phyloP scores from a whole-genome alignment of 169 alveolate species.

The Plasmodium fragile region DNA sequence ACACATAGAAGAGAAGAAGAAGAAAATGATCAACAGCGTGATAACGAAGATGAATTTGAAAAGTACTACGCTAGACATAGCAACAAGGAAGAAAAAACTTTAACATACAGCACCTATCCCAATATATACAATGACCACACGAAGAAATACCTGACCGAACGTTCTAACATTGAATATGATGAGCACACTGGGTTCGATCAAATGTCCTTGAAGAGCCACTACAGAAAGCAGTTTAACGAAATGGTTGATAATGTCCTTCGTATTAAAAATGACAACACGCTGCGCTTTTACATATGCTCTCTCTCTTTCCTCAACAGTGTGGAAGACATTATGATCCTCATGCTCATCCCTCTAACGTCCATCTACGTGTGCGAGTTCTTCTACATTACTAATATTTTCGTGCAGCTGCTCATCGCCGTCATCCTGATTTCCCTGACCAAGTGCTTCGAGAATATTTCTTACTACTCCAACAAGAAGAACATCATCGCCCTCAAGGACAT shows the following conservation, averaged over 20 bases:
- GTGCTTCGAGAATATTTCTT: constrained; percentile 51
- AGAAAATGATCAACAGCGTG: background rate
- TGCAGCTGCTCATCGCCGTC: constrained; percentile 21
- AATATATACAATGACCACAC: constrained; percentile 18
- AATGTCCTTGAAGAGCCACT: constrained; percentile 18
- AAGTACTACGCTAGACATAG: constrained; percentile 29
- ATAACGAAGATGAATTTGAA: constrained; percentile 39
- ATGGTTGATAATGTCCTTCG: background rate
- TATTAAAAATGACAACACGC: constrained; percentile 3
- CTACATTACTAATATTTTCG: constrained; percentile 7
- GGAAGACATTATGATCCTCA: constrained; percentile 33
- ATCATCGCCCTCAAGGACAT: constrained; percentile 44
- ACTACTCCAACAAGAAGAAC: constrained; percentile 45
- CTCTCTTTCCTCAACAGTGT: constrained; percentile 58
- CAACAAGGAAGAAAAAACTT: background rate
- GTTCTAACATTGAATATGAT: constrained; percentile 12
- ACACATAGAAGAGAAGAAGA: background rate
- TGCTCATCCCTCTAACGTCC: constrained; percentile 52
- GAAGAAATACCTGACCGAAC: constrained; percentile 20
- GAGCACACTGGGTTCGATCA: background rate
- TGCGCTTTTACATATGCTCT: constrained; percentile 16
- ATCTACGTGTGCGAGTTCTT: constrained; percentile 31
- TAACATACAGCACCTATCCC: background rate
- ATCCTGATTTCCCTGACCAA: constrained; percentile 45
- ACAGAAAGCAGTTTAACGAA: constrained; percentile 23